Conservation (phyloP, 768 basidiomycete genomes). For the Russula emetica region DNA sequence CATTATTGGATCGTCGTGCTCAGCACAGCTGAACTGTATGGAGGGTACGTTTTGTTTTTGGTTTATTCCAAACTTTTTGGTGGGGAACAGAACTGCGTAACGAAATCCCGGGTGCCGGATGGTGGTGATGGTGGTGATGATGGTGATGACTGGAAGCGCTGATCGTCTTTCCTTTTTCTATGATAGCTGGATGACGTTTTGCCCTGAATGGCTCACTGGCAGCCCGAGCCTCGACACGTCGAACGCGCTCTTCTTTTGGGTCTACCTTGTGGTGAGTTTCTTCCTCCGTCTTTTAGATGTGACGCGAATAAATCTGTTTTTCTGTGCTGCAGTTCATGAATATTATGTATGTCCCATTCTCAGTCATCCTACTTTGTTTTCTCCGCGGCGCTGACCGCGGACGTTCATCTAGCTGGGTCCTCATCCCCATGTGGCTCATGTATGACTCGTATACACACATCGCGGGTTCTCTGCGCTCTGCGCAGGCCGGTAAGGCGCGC, state of each 20-base stretch:
- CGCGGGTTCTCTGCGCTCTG: constrained; percentile 49
- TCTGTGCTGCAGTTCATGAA: constrained; percentile 64
- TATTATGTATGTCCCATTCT: constrained; percentile 50
- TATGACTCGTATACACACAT: constrained; percentile 72
- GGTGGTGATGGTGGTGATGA: background rate
- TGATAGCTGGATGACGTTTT: constrained; percentile 75
- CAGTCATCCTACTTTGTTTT: background rate
- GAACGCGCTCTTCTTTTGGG: constrained; percentile 69
- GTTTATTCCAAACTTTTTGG: background rate
- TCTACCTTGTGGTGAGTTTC: constrained; percentile 67
- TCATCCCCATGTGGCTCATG: constrained; percentile 73
- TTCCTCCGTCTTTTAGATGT: constrained; percentile 42
- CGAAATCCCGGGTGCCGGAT: background rate
- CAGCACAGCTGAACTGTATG: constrained; percentile 72
- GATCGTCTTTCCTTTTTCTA: background rate
- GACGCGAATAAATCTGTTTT: background rate
- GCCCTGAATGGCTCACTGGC: constrained; percentile 79
- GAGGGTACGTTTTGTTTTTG: constrained; percentile 48
- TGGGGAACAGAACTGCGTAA: background rate
- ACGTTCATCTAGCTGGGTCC: constrained; percentile 59
- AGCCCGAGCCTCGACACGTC: constrained; percentile 68
- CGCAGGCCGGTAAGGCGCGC: constrained; percentile 7
- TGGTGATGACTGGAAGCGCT: background rate
- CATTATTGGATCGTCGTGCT: constrained; percentile 80
- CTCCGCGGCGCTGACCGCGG: constrained; percentile 5